Base-by-base conservation (phyloP, 805 yeast genomes). In the Barnettozyma vustinii region DNA sequence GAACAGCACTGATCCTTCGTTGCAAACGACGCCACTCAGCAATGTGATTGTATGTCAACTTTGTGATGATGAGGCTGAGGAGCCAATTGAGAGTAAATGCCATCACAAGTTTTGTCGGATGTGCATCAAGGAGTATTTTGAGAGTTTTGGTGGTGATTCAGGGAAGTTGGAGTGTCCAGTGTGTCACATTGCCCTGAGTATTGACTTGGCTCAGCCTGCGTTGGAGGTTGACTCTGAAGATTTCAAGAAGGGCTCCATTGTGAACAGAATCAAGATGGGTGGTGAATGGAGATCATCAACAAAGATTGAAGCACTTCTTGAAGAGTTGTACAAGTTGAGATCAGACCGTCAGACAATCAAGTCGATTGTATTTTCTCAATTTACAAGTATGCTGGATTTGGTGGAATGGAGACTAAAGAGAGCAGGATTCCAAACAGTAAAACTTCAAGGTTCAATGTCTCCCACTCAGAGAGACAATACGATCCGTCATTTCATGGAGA, bases 1-100 rank as follows among this genome's bases (percentile, higher is more conserved):
- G 27, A 78, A 78, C 3, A 63, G 64, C 35, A 66, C 58, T 20
- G 63, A 68, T 59, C 56, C 66, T 56, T 55, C 66, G 52, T 56
- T 48, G 9, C 65, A 59, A 51, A 55, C 23, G 8, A 13, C 21
- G 5, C 18, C 39, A 36, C 23, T 20, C 15, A 18, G 58, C 26
- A 79, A 77, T 37, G 69, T 71, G 7, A 79, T 90, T 10, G 84
- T 94, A 39, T 94, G 99, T 63, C 95, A 88, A 56, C 64, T 94
- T 21, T 94, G 99, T 68, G 98, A 91, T 56, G 99, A 94, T 62
- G 97, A 91, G 66, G 97, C 98, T 0, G 98, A 94, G 66, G 99
- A 94, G 52, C 96, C 99, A 0, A 90, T 94, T 42, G 91, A 87
- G 65, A 85, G 96, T 2, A 87, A 85, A 62, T 94, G 99, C 65